These are phyloP conservation scores for Gamarada debralockiae DNA, from an alignment of 495 filamentous ascomycete species.

Conservation along the genomic window DNA sequence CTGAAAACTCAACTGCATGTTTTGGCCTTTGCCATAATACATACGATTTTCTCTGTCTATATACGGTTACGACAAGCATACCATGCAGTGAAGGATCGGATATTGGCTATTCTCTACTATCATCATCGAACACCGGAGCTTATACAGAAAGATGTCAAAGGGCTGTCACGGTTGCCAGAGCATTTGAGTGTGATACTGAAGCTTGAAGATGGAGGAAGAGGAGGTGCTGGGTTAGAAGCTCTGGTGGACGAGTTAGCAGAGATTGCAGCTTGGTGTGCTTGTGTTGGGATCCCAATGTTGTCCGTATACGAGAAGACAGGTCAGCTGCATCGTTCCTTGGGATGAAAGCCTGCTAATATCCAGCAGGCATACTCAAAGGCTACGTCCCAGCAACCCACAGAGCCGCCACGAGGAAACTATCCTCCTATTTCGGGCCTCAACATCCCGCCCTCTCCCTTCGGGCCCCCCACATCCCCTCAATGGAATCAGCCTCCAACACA, in stretches of 20 bases:
- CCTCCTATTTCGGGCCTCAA: constrained; percentile 75
- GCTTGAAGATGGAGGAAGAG: constrained; percentile 62
- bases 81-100: constrained; percentile 67
- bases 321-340: constrained; percentile 34
- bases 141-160: constrained; percentile 82
- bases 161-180: constrained; percentile 64
- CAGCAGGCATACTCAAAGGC: constrained; percentile 75
- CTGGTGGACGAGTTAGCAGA: constrained; percentile 89
- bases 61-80: constrained; percentile 75
- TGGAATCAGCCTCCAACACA: constrained; percentile 36
- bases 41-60: constrained; percentile 81
- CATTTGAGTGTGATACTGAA: constrained; percentile 87
- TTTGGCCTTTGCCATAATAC: constrained; percentile 67
- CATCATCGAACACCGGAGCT: constrained; percentile 92
- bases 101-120: constrained; percentile 79
- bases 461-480: constrained; percentile 68
- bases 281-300: constrained; percentile 77
- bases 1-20: constrained; percentile 62
- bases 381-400: constrained; percentile 75
- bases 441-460: constrained; percentile 66
- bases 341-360: constrained; percentile 4
- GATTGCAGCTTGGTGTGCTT: constrained; percentile 85
- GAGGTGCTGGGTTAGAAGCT: constrained; percentile 65
- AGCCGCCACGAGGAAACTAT: constrained; percentile 67
- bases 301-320: constrained; percentile 91